phyloP scores from a whole-genome alignment of 192 early-diverging fungal species.

The Coemansia sp. region DNA sequence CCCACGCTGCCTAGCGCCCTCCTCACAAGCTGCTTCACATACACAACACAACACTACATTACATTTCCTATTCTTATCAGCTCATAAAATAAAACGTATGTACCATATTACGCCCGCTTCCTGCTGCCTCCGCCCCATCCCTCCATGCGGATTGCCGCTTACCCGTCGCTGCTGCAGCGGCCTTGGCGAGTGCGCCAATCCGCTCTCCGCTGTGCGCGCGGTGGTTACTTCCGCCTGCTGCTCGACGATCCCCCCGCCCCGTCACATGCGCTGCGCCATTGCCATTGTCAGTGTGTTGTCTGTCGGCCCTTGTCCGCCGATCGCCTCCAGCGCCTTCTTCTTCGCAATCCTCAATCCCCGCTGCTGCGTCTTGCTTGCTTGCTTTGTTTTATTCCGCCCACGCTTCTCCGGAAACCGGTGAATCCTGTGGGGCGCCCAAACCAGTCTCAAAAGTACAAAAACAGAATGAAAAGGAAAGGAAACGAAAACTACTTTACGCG shows the following conservation, averaged over 20 bases:
- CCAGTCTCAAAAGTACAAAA: too few relatives aligned
- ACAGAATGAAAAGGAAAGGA: not conserved
- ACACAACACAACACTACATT: constrained; percentile 3
- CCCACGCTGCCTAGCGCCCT: constrained; percentile 12
- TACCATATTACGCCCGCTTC: not conserved
- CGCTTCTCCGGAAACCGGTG: not conserved
- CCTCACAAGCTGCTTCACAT: constrained; percentile 2
- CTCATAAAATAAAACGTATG: constrained; percentile 3
- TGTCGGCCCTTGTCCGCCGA: not conserved
- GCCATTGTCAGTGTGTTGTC: not conserved
- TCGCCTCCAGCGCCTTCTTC: not conserved
- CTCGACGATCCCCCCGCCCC: constrained; percentile 4
- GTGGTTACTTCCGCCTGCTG: not conserved
- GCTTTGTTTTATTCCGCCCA: not conserved
- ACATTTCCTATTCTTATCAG: constrained; percentile 13
- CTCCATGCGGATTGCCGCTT: not conserved
- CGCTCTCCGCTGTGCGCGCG: not conserved
- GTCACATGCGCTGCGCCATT: constrained; percentile 4
- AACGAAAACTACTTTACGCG: constrained; percentile 3
- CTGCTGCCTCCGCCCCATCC: not conserved
- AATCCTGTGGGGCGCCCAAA: too few relatives aligned
- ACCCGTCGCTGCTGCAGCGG: constrained; percentile 2
- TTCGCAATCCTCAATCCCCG: not conserved
- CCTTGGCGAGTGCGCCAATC: constrained; percentile 5
- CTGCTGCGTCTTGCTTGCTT: not conserved